Evolutionary conservation across 495 filamentous ascomycete genomes (phyloP), one percentile per base, ranked within the genome.

Genomic region (Parmelia sp.): DNA sequence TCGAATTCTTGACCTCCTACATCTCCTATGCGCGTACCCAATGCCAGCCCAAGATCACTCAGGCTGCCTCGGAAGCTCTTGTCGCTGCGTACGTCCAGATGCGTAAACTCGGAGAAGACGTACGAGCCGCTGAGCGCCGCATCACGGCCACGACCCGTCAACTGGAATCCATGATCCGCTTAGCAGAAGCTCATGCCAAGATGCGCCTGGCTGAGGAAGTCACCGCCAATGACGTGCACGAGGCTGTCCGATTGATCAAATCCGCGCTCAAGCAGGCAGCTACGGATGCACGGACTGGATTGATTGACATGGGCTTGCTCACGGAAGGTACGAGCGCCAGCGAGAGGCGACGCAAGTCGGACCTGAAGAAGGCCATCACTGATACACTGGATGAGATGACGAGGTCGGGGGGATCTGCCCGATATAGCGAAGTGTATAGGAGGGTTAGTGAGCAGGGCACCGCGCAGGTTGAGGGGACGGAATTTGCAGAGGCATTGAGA

Each of bases 91-190:
- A 99, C 74, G 91, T 98, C 63, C 91, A 89, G 63, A 96, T 98
- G 90, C 92, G 94, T 65, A 91, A 91, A 71, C 83, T 97, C 2
- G 94, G 94, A 66, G 91, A 96, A 74, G 95, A 97, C 74, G 91
- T 97, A 57, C 91, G 94, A 33, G 85, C 92, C 17, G 81, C 88
- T 2, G 94, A 98, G 72, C 93, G 96, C 75, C 89, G 94, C 67
- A 97, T 98, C 75, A 98, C 94, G 1, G 94, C 94, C 56, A 98
- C 94, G 14, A 98, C 94, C 15, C 83, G 94, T 60, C 94, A 98
- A 74, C 79, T 98, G 42, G 94, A 98, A 75, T 92, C 88, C 40
- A 97, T 97, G 89, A 97, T 98, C 73, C 91, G 94, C 47, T 85
- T 98, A 4, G 80, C 92, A 1, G 94, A 98, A 80, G 93, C 94